These are phyloP conservation scores for Cordyceps militaris DNA, from an alignment of 2,329 filamentous ascomycete species.

Conservation along the genomic window DNA sequence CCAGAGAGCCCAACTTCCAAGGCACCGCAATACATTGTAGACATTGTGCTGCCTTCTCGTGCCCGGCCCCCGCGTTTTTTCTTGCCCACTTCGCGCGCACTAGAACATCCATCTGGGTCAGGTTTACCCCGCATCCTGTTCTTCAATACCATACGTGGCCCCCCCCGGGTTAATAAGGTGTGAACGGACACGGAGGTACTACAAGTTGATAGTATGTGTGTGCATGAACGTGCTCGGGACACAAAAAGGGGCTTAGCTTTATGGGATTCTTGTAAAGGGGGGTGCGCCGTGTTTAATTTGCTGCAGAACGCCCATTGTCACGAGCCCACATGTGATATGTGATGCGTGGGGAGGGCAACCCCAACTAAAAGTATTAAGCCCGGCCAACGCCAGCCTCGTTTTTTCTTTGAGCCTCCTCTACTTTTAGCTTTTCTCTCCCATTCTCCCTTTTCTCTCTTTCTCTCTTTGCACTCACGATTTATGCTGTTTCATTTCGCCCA, in stretches of 20 bases:
- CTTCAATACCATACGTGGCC: no score
- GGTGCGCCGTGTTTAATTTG: background rate
- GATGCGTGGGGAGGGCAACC: background rate
- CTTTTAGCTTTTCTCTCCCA: background rate
- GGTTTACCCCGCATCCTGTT: no score
- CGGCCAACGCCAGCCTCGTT: background rate
- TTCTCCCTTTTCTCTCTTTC: background rate
- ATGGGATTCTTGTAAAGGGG: background rate
- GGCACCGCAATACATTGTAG: no score
- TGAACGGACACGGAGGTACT: background rate
- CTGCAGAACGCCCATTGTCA: background rate
- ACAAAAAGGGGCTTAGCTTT: background rate
- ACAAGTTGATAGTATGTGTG: background rate
- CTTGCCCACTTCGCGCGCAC: no score
- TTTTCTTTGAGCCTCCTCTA: background rate
- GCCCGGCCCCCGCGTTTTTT: no score
- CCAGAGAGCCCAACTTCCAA: no score
- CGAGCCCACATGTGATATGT: constrained; percentile 7
- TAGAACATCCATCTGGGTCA: no score
- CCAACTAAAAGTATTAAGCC: background rate
- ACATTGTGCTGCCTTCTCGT: no score
- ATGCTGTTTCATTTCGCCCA: no score
- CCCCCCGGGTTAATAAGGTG: no score
- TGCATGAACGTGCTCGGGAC: background rate
- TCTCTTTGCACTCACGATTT: background rate